These are phyloP conservation scores for Vaccinium darrowii DNA, from an alignment of 148 eudicot species.

Conservation along the genomic window DNA sequence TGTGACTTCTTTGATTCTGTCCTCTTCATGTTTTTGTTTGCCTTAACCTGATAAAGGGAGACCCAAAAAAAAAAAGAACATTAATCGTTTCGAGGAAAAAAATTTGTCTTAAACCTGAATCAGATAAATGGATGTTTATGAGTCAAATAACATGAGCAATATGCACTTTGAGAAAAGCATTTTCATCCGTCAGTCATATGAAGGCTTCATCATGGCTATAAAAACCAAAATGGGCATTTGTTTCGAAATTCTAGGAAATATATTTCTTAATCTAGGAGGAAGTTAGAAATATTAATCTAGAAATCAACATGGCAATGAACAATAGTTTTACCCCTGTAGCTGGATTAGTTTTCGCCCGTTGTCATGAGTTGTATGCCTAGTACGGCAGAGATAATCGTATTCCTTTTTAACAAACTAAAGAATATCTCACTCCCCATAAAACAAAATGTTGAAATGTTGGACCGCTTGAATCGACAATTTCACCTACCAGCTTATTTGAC, in stretches of 20 bases:
- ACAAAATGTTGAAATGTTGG: background rate
- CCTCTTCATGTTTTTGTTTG: conserved; percentile 35
- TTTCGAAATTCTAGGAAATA: background rate
- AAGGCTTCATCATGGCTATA: background rate
- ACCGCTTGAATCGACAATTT: background rate
- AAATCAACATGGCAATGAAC: background rate
- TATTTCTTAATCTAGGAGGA: background rate
- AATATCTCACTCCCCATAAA: background rate
- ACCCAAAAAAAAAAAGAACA: background rate
- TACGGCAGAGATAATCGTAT: background rate
- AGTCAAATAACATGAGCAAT: background rate
- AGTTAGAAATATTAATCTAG: background rate
- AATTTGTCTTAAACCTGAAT: background rate
- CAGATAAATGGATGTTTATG: background rate
- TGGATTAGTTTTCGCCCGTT: background rate
- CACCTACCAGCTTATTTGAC: background rate
- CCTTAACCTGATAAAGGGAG: conserved; percentile 21
- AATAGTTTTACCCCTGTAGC: background rate
- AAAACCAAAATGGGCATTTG: background rate
- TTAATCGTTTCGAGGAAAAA: background rate
- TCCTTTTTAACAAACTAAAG: background rate
- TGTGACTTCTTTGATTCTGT: conserved; percentile 49
- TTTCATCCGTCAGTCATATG: background rate
- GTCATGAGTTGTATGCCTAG: background rate
- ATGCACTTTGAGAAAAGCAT: background rate